Conservation (phyloP, 129 eudicot species). For the Heracleum sosnowskyi region DNA sequence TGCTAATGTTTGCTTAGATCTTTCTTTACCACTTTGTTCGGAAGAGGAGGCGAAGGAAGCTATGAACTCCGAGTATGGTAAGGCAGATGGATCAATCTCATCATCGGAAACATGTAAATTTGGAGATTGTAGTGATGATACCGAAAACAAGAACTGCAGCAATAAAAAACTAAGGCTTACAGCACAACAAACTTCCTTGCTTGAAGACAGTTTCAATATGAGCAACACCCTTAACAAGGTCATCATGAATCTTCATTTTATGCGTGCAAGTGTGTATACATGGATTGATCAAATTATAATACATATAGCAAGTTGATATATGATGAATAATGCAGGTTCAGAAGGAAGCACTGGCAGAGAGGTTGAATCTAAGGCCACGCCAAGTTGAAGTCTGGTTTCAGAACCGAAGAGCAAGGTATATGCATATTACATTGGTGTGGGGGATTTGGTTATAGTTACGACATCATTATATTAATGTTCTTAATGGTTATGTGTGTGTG, state of each 20-base stretch:
- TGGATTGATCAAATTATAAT: background rate
- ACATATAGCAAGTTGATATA: background rate
- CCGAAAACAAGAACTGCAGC: background rate
- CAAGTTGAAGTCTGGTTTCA: constrained; percentile 19
- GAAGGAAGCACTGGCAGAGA: constrained; percentile 12
- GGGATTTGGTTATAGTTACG: background rate
- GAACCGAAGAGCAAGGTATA: constrained; percentile 13
- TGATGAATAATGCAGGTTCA: constrained; percentile 1
- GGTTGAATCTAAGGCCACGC: constrained; percentile 11
- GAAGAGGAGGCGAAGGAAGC: background rate
- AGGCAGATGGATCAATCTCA: background rate
- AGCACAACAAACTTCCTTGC: background rate
- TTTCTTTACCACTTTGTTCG: background rate
- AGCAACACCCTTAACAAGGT: background rate
- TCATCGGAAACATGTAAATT: background rate
- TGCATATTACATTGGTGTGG: background rate
- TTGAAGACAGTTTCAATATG: constrained; percentile 14
- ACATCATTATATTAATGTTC: background rate
- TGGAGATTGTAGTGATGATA: background rate
- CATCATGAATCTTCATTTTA: background rate
- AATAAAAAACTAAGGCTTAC: constrained; percentile 13
- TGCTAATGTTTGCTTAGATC: background rate
- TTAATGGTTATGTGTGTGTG: background rate
- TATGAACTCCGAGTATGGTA: background rate
- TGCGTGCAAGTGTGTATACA: background rate